Percentiles rank a stretch among this genome's conserved stretches.
These are phyloP conservation scores for Parasitella parasitica DNA, from an alignment of 371 early-diverging fungal genomes.

Conservation along the genomic window DNA sequence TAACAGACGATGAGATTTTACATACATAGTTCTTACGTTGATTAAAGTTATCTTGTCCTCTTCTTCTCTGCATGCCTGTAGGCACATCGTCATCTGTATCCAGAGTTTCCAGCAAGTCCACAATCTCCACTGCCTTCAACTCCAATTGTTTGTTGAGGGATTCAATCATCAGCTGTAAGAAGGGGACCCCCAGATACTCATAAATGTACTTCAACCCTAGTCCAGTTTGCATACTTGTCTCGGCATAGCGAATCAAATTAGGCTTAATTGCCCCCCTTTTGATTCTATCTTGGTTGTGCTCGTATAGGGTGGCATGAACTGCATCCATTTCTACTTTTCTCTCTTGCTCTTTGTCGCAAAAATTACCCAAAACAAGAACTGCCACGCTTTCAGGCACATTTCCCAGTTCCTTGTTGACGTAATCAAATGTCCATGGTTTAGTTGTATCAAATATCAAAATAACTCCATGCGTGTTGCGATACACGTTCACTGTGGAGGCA, in stretches of 20 bases:
- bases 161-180: constrained; percentile 62
- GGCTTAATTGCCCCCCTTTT: constrained; percentile 48
- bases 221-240: constrained; percentile 61
- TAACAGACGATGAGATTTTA: too few species aligned
- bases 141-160: constrained; percentile 59
- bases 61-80: constrained; percentile 34
- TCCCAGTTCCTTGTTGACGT: constrained; percentile 48
- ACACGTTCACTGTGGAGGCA: constrained; percentile 67
- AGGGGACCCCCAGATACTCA: constrained; percentile 63
- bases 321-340: constrained; percentile 35
- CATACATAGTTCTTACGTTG: constrained; percentile 40
- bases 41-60: constrained; percentile 44
- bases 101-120: constrained; percentile 34
- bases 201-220: constrained; percentile 64
- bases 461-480: constrained; percentile 61
- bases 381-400: constrained; percentile 58
- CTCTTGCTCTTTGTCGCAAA: constrained; percentile 42
- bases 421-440: constrained; percentile 68
- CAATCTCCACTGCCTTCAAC: constrained; percentile 36
- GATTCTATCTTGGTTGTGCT: constrained; percentile 46
- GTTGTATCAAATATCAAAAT: constrained; percentile 63
- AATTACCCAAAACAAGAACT: constrained; percentile 59
- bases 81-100: constrained; percentile 40
- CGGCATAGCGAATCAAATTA: constrained; percentile 61
- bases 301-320: constrained; percentile 43